These are phyloP conservation scores for Solanum clarkiae DNA, from an alignment of 257 asterid genomes.

Conservation along the genomic window DNA sequence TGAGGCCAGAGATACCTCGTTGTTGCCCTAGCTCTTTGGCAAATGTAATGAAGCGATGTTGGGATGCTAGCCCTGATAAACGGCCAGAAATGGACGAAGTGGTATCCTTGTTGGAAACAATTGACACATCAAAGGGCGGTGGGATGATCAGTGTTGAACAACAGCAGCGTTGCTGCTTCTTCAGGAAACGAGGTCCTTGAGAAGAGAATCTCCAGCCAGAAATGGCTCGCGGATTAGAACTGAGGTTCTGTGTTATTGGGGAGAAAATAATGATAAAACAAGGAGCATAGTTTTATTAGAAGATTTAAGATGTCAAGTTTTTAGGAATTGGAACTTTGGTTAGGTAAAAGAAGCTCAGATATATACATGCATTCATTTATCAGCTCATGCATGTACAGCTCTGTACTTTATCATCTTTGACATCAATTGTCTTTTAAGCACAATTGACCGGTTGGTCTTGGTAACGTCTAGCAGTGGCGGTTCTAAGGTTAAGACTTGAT, in stretches of 20 bases:
- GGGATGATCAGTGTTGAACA: slow-evolving; percentile 73
- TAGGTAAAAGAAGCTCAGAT: neutral
- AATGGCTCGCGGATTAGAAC: neutral
- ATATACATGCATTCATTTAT: neutral
- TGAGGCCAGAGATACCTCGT: slow-evolving; percentile 86
- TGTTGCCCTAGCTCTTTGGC: slow-evolving; percentile 74
- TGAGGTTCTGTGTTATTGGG: neutral
- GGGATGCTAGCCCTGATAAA: slow-evolving; percentile 71
- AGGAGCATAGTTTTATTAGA: neutral
- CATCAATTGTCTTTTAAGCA: neutral
- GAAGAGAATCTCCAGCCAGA: neutral
- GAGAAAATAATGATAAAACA: neutral
- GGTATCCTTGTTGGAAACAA: slow-evolving; percentile 60
- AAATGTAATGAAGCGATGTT: slow-evolving; percentile 68
- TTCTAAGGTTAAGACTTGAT: neutral
- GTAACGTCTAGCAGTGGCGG: too few species aligned
- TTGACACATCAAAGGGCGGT: slow-evolving; percentile 77
- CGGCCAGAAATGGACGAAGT: slow-evolving; percentile 88
- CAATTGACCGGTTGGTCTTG: neutral
- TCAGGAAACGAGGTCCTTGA: slow-evolving; percentile 33
- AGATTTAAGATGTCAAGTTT: neutral
- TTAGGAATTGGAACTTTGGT: neutral
- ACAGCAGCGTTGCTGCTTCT: slow-evolving; percentile 56
- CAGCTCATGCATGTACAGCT: neutral
- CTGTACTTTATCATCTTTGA: neutral